A percentile compares a stretch with the other conserved stretches of the same genome.
Evolutionary conservation across 768 basidiomycete genomes (phyloP).

Genomic region (Amanita thiersii): DNA sequence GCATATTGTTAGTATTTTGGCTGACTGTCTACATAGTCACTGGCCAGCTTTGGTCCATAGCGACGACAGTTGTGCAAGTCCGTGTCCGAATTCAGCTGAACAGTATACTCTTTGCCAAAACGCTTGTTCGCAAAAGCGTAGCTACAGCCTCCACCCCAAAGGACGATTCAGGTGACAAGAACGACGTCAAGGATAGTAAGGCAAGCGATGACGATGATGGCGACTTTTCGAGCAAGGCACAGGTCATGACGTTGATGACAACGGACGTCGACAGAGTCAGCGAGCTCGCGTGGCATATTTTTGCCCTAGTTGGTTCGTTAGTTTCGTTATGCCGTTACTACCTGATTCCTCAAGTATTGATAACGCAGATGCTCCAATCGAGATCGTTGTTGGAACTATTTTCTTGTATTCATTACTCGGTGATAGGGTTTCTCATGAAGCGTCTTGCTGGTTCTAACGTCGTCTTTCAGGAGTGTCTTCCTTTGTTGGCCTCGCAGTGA

Average conservation of each 20-base stretch:
- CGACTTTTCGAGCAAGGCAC: slow-evolving; percentile 58
- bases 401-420: slow-evolving; percentile 78
- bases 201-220: slow-evolving; percentile 38
- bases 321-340: background rate
- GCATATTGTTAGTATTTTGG: background rate
- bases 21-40: slow-evolving; percentile 31
- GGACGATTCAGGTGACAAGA: slow-evolving; percentile 11
- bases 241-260: slow-evolving; percentile 95
- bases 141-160: slow-evolving; percentile 45
- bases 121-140: slow-evolving; percentile 76
- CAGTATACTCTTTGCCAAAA: slow-evolving; percentile 80
- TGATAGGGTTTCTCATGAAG: slow-evolving; percentile 14
- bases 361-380: slow-evolving; percentile 62
- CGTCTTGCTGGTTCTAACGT: background rate
- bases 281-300: slow-evolving; percentile 77
- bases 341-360: slow-evolving; percentile 3
- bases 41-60: slow-evolving; percentile 63
- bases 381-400: slow-evolving; percentile 63
- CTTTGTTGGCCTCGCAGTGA: slow-evolving; percentile 71
- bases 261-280: slow-evolving; percentile 88
- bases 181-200: slow-evolving; percentile 6
- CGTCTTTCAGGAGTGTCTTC: slow-evolving; percentile 48
- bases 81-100: slow-evolving; percentile 71
- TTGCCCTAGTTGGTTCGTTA: slow-evolving; percentile 58
- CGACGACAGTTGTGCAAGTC: slow-evolving; percentile 64